These are phyloP conservation scores for Simplicillium aogashimaense DNA, from an alignment of 2,329 filamentous ascomycete species.

Conservation along the genomic window DNA sequence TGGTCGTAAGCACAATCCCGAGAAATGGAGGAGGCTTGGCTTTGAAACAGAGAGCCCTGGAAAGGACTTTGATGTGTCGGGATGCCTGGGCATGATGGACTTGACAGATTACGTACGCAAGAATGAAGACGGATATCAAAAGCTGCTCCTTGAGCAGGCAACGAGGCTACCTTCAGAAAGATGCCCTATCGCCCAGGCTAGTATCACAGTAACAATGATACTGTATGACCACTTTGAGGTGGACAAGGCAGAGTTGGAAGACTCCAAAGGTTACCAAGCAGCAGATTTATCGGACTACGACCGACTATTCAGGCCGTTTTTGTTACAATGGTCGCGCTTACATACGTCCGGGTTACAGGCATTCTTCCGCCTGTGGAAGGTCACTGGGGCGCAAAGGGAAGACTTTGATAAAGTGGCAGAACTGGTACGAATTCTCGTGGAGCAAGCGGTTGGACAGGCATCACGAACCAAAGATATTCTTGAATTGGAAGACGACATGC, in stretches of 20 bases:
- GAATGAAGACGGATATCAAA: constrained; percentile 87
- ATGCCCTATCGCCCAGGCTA: constrained; percentile 80
- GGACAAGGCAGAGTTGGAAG: constrained; percentile 71
- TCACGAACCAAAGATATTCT: constrained; percentile 72
- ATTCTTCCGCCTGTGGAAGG: constrained; percentile 89
- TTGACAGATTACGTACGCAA: constrained; percentile 87
- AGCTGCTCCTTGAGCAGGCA: constrained; percentile 82
- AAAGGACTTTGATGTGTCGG: constrained; percentile 73
- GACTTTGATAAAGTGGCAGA: constrained; percentile 94
- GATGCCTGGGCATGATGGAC: constrained; percentile 96
- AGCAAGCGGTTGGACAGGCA: constrained; percentile 79
- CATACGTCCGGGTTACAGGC: constrained; percentile 79
- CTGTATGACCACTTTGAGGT: constrained; percentile 95
- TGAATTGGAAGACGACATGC: constrained; percentile 82
- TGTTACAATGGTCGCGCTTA: constrained; percentile 87
- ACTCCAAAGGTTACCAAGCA: constrained; percentile 64
- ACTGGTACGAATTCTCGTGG: constrained; percentile 78
- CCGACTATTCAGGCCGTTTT: constrained; percentile 72
- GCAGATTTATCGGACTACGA: constrained; percentile 74
- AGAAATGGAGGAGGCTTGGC: constrained; percentile 87
- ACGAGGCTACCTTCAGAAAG: constrained; percentile 59
- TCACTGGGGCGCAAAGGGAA: constrained; percentile 70
- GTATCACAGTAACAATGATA: constrained; percentile 75
- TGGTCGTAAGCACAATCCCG: constrained; percentile 66
- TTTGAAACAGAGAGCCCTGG: constrained; percentile 86